phyloP scores from a whole-genome alignment of 2,329 filamentous ascomycete genomes.

The Hypoxylon sp. region DNA sequence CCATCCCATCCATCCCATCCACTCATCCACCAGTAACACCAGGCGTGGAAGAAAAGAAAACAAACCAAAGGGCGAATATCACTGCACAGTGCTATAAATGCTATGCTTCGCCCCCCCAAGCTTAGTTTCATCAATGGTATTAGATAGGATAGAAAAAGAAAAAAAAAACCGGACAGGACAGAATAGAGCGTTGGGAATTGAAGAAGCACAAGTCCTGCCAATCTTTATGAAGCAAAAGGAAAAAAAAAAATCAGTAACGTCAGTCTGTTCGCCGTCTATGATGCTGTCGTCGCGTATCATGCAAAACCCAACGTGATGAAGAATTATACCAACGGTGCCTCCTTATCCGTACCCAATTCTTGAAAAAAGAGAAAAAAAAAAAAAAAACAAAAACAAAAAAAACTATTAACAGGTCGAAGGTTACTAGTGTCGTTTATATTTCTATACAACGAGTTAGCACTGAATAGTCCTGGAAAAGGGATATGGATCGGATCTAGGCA shows the following conservation, averaged over 20 bases:
- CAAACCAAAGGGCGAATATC: neutral
- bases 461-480: too few relatives aligned
- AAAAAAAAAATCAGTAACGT: constrained; percentile 19
- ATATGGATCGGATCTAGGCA: constrained; percentile 57
- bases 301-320: constrained; percentile 12
- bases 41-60: too few relatives aligned
- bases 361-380: too few relatives aligned
- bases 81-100: constrained; percentile 8
- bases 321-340: too few relatives aligned
- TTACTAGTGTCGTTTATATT: constrained; percentile 44
- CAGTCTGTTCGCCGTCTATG: constrained; percentile 42
- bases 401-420: constrained; percentile 5
- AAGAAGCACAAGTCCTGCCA: constrained; percentile 23
- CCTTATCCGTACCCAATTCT: neutral
- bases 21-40: too few relatives aligned
- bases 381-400: neutral
- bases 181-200: too few relatives aligned
- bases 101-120: constrained; percentile 23
- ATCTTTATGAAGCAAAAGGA: constrained; percentile 27
- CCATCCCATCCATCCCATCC: too few relatives aligned
- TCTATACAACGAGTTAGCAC: constrained; percentile 34
- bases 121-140: constrained; percentile 6
- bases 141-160: neutral
- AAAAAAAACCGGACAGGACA: neutral
- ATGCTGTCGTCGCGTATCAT: constrained; percentile 35